phyloP scores from a whole-genome alignment of 2,329 filamentous ascomycete genomes.

The Hypoxylon sp. region DNA sequence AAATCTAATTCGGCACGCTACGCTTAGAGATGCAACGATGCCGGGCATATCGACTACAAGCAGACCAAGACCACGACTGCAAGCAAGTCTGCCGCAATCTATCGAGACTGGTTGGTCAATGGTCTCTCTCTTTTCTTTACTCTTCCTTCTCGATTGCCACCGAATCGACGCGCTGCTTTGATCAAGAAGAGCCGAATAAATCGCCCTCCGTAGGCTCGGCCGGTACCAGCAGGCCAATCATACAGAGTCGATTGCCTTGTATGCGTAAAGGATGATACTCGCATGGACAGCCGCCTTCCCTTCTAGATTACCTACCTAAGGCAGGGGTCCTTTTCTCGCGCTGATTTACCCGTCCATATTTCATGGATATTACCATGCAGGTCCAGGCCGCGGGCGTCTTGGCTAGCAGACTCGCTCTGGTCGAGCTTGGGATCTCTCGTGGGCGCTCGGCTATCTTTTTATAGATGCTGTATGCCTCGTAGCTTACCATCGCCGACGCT shows the following conservation, averaged over 20 bases:
- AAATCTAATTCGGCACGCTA: slow-evolving; percentile 26
- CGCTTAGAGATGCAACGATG: slow-evolving; percentile 23
- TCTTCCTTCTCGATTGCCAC: neutral
- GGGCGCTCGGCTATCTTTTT: slow-evolving; percentile 15
- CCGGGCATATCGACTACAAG: slow-evolving; percentile 18
- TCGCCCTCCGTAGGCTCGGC: slow-evolving; percentile 14
- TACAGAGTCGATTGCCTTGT: slow-evolving; percentile 6
- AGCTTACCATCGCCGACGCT: slow-evolving; percentile 14
- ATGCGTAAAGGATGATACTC: slow-evolving; percentile 20
- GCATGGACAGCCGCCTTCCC: slow-evolving; percentile 26
- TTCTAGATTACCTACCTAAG: slow-evolving; percentile 19
- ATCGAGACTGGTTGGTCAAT: neutral
- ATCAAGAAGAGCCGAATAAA: slow-evolving; percentile 24
- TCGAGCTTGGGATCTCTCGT: slow-evolving; percentile 6
- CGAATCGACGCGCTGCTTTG: slow-evolving; percentile 11
- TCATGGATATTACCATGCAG: slow-evolving; percentile 29
- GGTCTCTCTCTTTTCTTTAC: too few relatives aligned
- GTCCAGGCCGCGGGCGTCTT: slow-evolving; percentile 22
- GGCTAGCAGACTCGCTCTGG: slow-evolving; percentile 8
- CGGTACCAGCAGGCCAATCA: slow-evolving; percentile 23
- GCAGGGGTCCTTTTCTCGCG: slow-evolving; percentile 7
- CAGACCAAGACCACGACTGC: slow-evolving; percentile 9
- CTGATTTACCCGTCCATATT: slow-evolving; percentile 32
- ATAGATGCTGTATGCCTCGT: slow-evolving; percentile 16
- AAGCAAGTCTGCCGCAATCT: slow-evolving; percentile 1